Base-by-base conservation (phyloP, 2,329 filamentous ascomycete genomes). In the Cryphonectria parasitica region DNA sequence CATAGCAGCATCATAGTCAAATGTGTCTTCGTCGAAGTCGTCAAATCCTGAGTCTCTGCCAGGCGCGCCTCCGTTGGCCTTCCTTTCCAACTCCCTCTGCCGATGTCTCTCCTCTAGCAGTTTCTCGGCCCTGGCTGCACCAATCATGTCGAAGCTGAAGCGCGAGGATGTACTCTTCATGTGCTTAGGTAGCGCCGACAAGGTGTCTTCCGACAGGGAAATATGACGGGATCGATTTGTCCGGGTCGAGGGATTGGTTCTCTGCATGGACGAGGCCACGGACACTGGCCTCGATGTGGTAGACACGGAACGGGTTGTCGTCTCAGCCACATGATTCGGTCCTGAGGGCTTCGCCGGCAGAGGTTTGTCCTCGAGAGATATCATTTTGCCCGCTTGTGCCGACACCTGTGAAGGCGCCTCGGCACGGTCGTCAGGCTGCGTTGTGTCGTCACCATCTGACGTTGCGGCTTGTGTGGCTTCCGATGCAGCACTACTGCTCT, bases 101-200 rank as follows among this genome's bases (percentile, higher is more conserved):
- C 90, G 85, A 78, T 94, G 91, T 64, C 89, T 87, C 75, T 93
- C 92, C 78, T 94, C 93, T 56, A 94, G 82, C 52, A 91, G 78
- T 78, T 90, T 91, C 78, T 91, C 89, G 75, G 90, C 85, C 71
- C 88, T 86, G 19, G 91, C 91, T 7, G 88, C 88, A 6, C 90
- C 91, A 22, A 90, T 87, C 84, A 94, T 92, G 76, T 95, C 92
- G 76, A 95, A 95, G 75, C 92, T 95, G 77, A 95, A 95, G 19
- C 92, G 85, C 0, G 91, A 94, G 0, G 92, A 92, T 15, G 90
- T 92, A 77, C 92, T 94, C 79, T 90, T 91, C 89, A 91, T 91
- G 73, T 91, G 89, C 71, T 82, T 87, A 2, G 89, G 89, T 45
- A 90, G 72, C 0, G 86, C 83, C 8, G 85, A 86, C 2, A 84